Base-by-base conservation (phyloP, 2,329 filamentous ascomycete species). In the Cryoendolithus antarcticus region DNA sequence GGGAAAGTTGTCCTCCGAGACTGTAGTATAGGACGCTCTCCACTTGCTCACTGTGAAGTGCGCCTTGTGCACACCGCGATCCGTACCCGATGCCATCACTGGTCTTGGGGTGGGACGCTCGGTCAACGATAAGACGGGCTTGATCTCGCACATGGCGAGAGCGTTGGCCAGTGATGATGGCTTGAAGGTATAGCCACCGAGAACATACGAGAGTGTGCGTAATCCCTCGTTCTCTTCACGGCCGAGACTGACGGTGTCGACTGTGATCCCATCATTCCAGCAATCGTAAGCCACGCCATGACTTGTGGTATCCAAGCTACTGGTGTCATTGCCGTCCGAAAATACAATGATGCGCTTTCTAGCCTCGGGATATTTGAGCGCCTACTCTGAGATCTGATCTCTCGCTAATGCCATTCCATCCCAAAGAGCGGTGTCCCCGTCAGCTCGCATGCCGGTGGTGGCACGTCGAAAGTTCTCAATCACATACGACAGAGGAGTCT, bases 301-400 rank as follows among this genome's bases (percentile, higher is more conserved):
- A 2, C 45, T 35, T 4, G 30, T 43, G 12, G 47, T 48, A 4
- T 31, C 39, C 1, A 12, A 27, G 7, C 57, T 61, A 13, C 50
- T 58, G 6, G 53, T 64, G 39, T 62, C 58, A 6, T 46, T 35
- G 2, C 61, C 61, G 37, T 64, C 61, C 7, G 55, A 58, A 15
- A 63, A 50, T 28, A 55, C 55, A 19, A 63, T 55, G 27, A 63
- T 60, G 6, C 61, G 51, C 39, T 59, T 54, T 47, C 56, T 55
- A 5, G 57, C 57, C 2, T 49, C 42, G 2, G 58, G 59, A 40
- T 56, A 62, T 9, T 53, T 52, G 7, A 38, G 19, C 4, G 47
- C 50, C 30, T 57, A 55, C 7, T 54, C 38, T 4, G 49, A 36
- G 7, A 64, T 43, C 35, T 59, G 51, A 33, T 61, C 55, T 3